phyloP scores from a whole-genome alignment of 2,329 filamentous ascomycete genomes.

The Microsporum audouinii region DNA sequence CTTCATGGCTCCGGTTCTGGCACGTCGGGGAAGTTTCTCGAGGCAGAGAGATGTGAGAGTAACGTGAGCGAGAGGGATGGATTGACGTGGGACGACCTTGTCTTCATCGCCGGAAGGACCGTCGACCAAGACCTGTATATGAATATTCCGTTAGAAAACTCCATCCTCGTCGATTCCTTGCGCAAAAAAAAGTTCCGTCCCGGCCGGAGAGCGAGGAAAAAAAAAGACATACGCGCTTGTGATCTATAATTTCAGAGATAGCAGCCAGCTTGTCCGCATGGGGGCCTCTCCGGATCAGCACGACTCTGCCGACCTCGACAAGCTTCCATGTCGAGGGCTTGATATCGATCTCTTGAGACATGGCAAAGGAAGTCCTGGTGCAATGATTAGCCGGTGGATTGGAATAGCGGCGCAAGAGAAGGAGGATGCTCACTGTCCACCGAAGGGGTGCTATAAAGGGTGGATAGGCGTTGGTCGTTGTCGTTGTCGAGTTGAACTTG shows the following conservation, averaged over 20 bases:
- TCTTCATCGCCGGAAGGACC: constrained; percentile 74
- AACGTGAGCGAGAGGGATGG: constrained; percentile 66
- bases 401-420: not conserved
- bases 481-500: constrained; percentile 15
- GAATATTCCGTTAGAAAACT: not conserved
- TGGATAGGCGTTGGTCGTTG: constrained; percentile 13
- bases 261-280: constrained; percentile 76
- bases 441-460: constrained; percentile 11
- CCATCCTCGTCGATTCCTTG: not conserved
- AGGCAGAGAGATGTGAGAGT: constrained; percentile 87
- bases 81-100: constrained; percentile 74
- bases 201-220: not conserved
- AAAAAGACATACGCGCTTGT: constrained; percentile 85
- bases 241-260: constrained; percentile 99
- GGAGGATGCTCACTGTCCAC: constrained; percentile 16
- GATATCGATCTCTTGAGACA: constrained; percentile 66
- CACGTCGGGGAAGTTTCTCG: constrained; percentile 70
- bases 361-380: constrained; percentile 53
- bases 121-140: constrained; percentile 77
- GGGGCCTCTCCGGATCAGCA: constrained; percentile 76
- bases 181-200: not conserved
- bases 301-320: constrained; percentile 96
- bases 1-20: constrained; percentile 72
- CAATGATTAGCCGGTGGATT: constrained; percentile 7
- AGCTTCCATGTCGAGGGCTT: constrained; percentile 80